Evolutionary conservation across 768 basidiomycete species (phyloP), one percentile per base, ranked within the genome.

Genomic region (Macrolepiota fuliginosa): DNA sequence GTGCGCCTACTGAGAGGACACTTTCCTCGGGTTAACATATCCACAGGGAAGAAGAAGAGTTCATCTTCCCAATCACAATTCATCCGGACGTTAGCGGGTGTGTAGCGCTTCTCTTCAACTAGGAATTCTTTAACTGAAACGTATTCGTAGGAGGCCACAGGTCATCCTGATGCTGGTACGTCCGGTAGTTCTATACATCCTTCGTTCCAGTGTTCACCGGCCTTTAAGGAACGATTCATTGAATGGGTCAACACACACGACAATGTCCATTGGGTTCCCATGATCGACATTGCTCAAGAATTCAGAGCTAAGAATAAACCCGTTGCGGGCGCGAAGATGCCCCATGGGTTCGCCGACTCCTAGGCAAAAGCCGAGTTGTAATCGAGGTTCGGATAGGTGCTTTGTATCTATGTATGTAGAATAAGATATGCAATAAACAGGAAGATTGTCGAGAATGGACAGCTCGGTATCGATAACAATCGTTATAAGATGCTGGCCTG

Each of bases 21-120:
- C 51, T 46, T 53, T 64, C 24, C 57, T 62, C 53, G 39, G 65
- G 29, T 7, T 46, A 24, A 24, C 13, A 17, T 58, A 54, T 61
- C 27, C 58, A 40, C 54, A 83, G 84, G 49, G 85, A 86, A 63
- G 83, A 87, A 70, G 81, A 83, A 65, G 79, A 83, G 69, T 87
- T 88, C 61, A 80, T 87, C n/a, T 88, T 90, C 56, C 89, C 89
- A 0, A 82, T 91, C 61, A 91, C 90, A 1, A 89, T 92, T 42
- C 90, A 91, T 66, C 90, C 90, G 1, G 89, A 91, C 65, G 88
- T 89, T 24, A 85, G 85, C 68, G 88, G 88, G 81, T 82, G 72
- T 32, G 29, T 32, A 66, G 82, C 69, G 22, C 24, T 39, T 60
- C 50, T 67, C 3, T 7, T 19, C 32, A 15, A 15, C 55, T 12